Conservation (phyloP, 306 rosid genomes). For the Inga oerstediana region DNA sequence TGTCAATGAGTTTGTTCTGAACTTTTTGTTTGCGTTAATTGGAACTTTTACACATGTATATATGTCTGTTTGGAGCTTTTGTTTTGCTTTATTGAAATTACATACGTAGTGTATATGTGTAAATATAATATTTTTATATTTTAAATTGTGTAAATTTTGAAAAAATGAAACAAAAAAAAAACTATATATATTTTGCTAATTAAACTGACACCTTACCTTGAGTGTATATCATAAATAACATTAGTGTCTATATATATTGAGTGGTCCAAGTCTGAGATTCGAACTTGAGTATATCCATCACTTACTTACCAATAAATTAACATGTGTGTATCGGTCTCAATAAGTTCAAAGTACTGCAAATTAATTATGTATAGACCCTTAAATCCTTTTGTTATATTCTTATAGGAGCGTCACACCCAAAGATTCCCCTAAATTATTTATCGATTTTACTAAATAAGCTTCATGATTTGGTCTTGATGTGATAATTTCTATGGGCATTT, state of each 20-base stretch:
- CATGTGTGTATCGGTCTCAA: constrained; percentile 26
- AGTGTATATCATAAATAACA: background rate
- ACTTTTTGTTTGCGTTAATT: too few species aligned
- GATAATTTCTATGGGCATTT: background rate
- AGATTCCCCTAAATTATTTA: background rate
- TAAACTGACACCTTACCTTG: background rate
- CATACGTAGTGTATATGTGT: too few species aligned
- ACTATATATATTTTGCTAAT: background rate
- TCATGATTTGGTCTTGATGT: background rate
- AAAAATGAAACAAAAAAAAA: too few species aligned
- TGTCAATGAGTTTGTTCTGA: too few species aligned
- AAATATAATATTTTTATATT: too few species aligned
- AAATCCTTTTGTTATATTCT: background rate
- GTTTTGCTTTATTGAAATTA: too few species aligned
- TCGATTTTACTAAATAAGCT: background rate
- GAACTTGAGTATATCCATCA: constrained; percentile 18
- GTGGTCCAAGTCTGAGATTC: background rate
- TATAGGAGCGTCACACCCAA: background rate
- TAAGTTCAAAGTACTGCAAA: constrained; percentile 15
- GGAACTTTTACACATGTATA: too few species aligned
- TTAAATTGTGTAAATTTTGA: too few species aligned
- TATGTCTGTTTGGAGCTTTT: too few species aligned
- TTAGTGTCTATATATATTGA: background rate
- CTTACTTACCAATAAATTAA: constrained; percentile 20
- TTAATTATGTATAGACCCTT: background rate